Evolutionary conservation across 306 rosid genomes (phyloP), one percentile per base, ranked within the genome.

Genomic region (Acmispon strigosus): DNA sequence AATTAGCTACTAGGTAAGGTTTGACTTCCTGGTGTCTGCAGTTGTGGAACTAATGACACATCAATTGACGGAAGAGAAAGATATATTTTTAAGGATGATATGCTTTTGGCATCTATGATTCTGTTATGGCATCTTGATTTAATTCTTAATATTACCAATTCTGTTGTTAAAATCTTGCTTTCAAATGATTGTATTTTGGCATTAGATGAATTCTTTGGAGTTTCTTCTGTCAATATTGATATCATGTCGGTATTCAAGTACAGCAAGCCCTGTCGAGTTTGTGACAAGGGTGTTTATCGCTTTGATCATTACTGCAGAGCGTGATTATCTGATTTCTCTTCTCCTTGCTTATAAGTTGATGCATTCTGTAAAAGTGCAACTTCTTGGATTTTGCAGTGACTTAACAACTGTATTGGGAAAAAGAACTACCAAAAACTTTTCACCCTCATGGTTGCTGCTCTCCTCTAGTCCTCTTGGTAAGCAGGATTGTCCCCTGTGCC

Each of bases 271-370:
- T 94, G 99, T 75, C 69, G 99, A 79, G 96, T 94, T 76, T 94
- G 99, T 70, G 99, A 94, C 76, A 94, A 94, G 78, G 91, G 99
- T 57, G 97, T 94, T 36, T 95, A 94, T 72, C 74, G 76, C 41
- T 94, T 94, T 74, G 99, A 94, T 83, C 99, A 94, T 86, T 97
- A 94, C 72, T 94, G 99, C 97, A 79, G 97, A 84, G 99, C 91
- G 91, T 45, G 77, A 34, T 7, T 15, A 4, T 78, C 44, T 57
- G 42, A 42, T 15, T 71, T 79, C 44, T 66, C 66, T 39, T 48
- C 57, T 22, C 41, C 62, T 62, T 70, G 37, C 51, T 42, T 61
- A 36, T 62, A 13, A 7, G 34, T 61, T 57, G 43, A 32, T 76
- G 37, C 71, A 70, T 79, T 57, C 66, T 82, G 66, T 77, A 70